Percentiles rank a stretch among this genome's conserved stretches.
phyloP scores from a whole-genome alignment of 148 eudicot species.

The Diospyros lotus region DNA sequence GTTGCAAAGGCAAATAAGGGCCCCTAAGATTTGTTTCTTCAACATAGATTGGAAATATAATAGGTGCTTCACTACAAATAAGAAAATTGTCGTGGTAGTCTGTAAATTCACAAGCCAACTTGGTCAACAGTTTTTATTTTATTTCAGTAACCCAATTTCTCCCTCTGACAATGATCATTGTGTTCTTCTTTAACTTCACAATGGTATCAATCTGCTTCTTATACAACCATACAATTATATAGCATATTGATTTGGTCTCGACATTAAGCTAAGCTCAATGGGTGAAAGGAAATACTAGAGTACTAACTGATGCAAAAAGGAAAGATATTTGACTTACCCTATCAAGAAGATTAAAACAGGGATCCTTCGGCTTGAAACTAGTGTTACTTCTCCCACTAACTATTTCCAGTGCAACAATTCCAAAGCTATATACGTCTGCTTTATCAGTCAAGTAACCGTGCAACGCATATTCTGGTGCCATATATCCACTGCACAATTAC shows the following conservation, averaged over 20 bases:
- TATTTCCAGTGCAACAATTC: slow-evolving; percentile 34
- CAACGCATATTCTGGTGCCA: slow-evolving; percentile 58
- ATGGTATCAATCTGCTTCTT: too few relatives aligned
- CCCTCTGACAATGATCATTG: too few relatives aligned
- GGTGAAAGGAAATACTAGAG: background rate
- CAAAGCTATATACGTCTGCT: slow-evolving; percentile 45
- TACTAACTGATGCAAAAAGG: background rate
- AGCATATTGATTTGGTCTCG: background rate
- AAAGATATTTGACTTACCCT: slow-evolving; percentile 21
- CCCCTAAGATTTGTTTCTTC: too few relatives aligned
- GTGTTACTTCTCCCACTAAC: slow-evolving; percentile 26
- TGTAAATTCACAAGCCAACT: too few relatives aligned
- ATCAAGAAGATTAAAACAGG: slow-evolving; percentile 33
- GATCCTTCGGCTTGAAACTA: slow-evolving; percentile 20
- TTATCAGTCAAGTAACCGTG: slow-evolving; percentile 39
- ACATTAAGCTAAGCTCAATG: background rate
- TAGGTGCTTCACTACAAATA: too few relatives aligned
- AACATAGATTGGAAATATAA: too few relatives aligned
- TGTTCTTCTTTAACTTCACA: too few relatives aligned
- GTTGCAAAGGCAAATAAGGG: background rate
- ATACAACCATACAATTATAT: too few relatives aligned
- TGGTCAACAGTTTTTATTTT: too few relatives aligned
- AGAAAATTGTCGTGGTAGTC: too few relatives aligned
- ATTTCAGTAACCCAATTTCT: too few relatives aligned
- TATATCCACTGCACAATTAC: slow-evolving; percentile 36